A percentile compares a stretch with the other conserved stretches of the same genome.
These are phyloP conservation scores for Schoenoplectus triqueter DNA, from an alignment of 202 grass and related monocot genomes.

Conservation along the genomic window DNA sequence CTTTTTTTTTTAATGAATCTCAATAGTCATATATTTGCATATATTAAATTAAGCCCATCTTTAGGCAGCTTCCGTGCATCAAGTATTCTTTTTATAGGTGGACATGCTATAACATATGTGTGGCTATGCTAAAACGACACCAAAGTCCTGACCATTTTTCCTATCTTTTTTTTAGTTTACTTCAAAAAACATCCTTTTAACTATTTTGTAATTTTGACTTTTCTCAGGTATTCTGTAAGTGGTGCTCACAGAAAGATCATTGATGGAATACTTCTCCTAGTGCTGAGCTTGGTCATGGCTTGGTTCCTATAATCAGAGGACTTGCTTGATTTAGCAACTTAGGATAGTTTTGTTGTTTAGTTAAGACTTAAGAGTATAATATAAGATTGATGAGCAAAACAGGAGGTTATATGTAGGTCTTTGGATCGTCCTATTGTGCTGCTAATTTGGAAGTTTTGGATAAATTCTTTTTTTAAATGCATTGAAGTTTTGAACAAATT, in stretches of 20 bases:
- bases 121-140: not conserved
- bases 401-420: not conserved
- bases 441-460: not conserved
- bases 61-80: not conserved
- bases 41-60: not conserved
- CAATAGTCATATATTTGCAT: not conserved
- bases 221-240: conserved; percentile 33
- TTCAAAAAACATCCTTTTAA: not conserved
- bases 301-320: conserved; percentile 6
- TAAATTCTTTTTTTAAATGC: not conserved
- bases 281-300: conserved; percentile 19
- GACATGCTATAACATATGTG: conserved; percentile 17
- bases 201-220: conserved; percentile 23
- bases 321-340: not conserved
- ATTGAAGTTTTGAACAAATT: not conserved
- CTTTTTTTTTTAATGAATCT: not conserved
- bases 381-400: not conserved
- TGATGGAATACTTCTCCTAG: not conserved
- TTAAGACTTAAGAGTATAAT: not conserved
- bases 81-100: not conserved
- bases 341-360: conserved; percentile 35
- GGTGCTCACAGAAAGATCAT: conserved; percentile 22
- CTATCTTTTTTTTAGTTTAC: not conserved
- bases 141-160: not conserved
- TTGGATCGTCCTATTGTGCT: not conserved